Conservation (phyloP, 768 basidiomycete genomes). For the Aureoboletus auriporus region DNA sequence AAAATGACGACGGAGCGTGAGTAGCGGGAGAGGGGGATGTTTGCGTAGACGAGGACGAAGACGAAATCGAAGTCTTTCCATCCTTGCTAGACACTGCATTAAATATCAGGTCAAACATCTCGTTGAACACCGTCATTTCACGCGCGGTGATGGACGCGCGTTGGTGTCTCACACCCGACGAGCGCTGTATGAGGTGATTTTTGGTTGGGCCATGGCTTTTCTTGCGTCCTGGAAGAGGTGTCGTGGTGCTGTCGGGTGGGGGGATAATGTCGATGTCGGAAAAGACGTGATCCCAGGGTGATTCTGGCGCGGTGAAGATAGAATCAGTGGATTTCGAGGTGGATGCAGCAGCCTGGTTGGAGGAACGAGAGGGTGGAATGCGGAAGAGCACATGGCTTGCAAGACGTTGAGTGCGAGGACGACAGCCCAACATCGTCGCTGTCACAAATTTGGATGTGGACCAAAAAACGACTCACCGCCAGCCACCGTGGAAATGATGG, state of each 20-base stretch:
- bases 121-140: conserved; percentile 63
- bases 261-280: conserved; percentile 36
- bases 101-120: conserved; percentile 73
- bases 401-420: conserved; percentile 6
- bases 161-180: conserved; percentile 20
- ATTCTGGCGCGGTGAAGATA: conserved; percentile 32
- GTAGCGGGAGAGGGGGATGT: background rate
- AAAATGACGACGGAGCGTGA: background rate
- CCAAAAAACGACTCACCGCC: too few relatives aligned
- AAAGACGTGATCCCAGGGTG: conserved; percentile 56
- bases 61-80: conserved; percentile 1
- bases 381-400: background rate
- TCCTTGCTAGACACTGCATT: conserved; percentile 40
- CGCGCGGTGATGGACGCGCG: conserved; percentile 64
- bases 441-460: too few relatives aligned
- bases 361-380: background rate
- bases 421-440: conserved; percentile 17
- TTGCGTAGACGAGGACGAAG: conserved; percentile 6
- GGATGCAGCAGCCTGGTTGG: background rate
- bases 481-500: too few relatives aligned
- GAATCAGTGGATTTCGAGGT: conserved; percentile 19
- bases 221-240: background rate
- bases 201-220: background rate
- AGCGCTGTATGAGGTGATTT: conserved; percentile 6
- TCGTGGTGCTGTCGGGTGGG: conserved; percentile 8